Evolutionary conservation across 805 yeast species (phyloP).

Genomic region (Saccharomycopsis sp.): DNA sequence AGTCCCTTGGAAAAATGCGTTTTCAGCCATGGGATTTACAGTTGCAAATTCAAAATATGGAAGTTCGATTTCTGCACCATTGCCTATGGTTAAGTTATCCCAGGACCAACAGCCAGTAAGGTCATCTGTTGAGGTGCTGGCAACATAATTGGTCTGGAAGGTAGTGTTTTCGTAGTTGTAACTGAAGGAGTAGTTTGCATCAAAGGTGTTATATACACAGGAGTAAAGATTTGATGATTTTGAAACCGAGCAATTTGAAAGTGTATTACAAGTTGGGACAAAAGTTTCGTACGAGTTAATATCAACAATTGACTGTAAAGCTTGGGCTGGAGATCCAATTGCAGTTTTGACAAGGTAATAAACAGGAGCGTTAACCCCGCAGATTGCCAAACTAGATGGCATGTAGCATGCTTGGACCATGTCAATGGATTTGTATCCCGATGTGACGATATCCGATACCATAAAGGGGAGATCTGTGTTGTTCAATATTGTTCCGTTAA

Average conservation of each 20-base stretch:
- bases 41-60: constrained; percentile 14
- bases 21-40: constrained; percentile 8
- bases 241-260: constrained; percentile 13
- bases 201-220: constrained; percentile 18
- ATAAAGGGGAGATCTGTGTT: not conserved
- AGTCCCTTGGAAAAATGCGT: constrained; percentile 10
- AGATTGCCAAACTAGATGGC: constrained; percentile 16
- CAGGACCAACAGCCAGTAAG: constrained; percentile 19
- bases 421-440: constrained; percentile 6
- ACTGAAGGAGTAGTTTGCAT: constrained; percentile 15
- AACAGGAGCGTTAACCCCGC: constrained; percentile 20
- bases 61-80: not conserved
- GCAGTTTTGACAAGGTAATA: constrained; percentile 8
- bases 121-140: constrained; percentile 6
- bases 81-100: constrained; percentile 18
- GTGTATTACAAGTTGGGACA: constrained; percentile 16
- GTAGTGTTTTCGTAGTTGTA: constrained; percentile 16
- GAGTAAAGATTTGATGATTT: constrained; percentile 13
- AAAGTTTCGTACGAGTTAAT: constrained; percentile 17
- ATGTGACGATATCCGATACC: not conserved
- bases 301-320: constrained; percentile 13
- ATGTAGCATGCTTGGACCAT: constrained; percentile 19
- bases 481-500: not conserved
- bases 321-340: constrained; percentile 18
- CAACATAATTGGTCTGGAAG: constrained; percentile 13